Evolutionary conservation across 306 rosid species (phyloP), one percentile per base, ranked within the genome.

Genomic region (Potentilla sterilis): DNA sequence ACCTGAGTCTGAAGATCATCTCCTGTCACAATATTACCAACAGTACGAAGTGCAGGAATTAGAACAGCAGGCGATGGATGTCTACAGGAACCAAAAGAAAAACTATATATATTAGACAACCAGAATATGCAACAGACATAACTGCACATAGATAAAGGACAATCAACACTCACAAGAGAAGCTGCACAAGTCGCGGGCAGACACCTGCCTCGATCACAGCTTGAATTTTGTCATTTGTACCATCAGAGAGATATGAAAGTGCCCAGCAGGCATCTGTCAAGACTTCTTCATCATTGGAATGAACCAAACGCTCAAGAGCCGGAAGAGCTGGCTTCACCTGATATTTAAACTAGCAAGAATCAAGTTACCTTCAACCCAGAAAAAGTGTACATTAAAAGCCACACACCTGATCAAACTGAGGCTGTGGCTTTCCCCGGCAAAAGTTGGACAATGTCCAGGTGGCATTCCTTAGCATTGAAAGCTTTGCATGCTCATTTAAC

Each of bases 231-330:
- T 93, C 98, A 76, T 93, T 93, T 35, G 96, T 90, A 67, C 98
- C 98, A 80, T 93, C 98, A 5, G 98, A 93, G 78, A 93, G 89
- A 83, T 90, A 93, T 0, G 98, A 93, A 0, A 93, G 88, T 46
- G 98, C 98, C 98, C 98, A 93, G 81, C 96, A 93, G 14, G 98
- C 95, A 55, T 93, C 98, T 7, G 98, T 93, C 73, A 93, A 77
- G 44, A 93, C 98, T 78, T 93, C 98, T 83, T 93, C 98, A 85
- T 93, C 98, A 83, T 87, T 89, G 76, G 95, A 93, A 85, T 83
- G 88, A 40, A 90, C 95, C 51, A 93, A 86, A 35, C 98, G 95
- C 85, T 93, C 90, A 67, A 93, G 89, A 38, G 98, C 93, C 3
- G 98, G 96, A 78, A 93, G 98, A 18, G 98, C 98, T 55, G 96